Base-by-base conservation (phyloP, 78 protist species). In the Speleostelium caveatum region DNA sequence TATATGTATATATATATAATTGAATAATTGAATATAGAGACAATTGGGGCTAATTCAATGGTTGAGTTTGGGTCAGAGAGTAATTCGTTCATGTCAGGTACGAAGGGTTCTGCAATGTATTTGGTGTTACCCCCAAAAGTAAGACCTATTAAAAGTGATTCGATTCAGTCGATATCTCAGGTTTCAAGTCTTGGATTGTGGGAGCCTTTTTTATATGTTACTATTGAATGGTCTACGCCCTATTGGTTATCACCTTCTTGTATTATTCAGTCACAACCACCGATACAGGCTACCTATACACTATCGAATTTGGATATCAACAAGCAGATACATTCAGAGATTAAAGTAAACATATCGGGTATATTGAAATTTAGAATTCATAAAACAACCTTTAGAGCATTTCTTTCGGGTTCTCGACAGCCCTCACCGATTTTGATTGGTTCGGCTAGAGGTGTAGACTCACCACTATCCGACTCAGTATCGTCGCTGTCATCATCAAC, bases 51-150 rank as follows among this genome's bases (percentile, higher is more conserved):
- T 69, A 83, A 83, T 30, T 59, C 80, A 30, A 69, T 38, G 5
- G 55, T 83, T 16, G 91, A 83, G 36, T 83, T 83, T 83, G 91
- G 78, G 59, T 69, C 91, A 38, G 91, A 83, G 26, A 69, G 79
- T 30, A 83, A 83, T 83, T 63, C 91, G 39, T 71, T 56, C 30
- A 28, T 83, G 36, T 63, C 80, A 59, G 91, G 91, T 41, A 56
- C 91, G 41, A 83, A 83, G 26, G 91, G 91, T 30, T 45, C 61
- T 16, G 79, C 69, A 6, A 60, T 83, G 24, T 83, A 83, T 59
- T 26, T 83, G 24, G 71, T 69, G 21, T 60, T 83, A 59, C 91
- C 91, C 38, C 58, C 78, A 21, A 24, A 53, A 1, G 36, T 69
- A 8, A 32, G 71, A 56, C 67, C 77, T 28, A 33, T 83, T 28